Evolutionary conservation across 306 rosid species (phyloP).

Genomic region (Fragaria vesca): DNA sequence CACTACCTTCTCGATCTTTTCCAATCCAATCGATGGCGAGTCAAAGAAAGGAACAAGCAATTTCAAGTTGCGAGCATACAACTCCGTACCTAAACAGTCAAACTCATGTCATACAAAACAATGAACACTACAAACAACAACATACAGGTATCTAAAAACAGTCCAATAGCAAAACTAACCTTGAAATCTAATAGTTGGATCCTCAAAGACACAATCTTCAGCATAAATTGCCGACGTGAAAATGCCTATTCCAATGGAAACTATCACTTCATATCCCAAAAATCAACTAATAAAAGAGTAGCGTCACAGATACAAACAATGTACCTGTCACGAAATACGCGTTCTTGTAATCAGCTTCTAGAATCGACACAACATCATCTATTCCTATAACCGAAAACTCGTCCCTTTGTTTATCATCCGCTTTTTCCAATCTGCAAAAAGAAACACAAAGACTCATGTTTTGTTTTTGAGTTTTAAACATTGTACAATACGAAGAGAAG

Average conservation of each 20-base stretch:
- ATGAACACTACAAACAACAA: slow-evolving; percentile 23
- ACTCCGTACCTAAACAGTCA: slow-evolving; percentile 64
- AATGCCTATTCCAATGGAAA: slow-evolving; percentile 48
- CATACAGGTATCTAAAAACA: not conserved
- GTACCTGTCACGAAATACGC: slow-evolving; percentile 82
- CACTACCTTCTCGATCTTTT: slow-evolving; percentile 70
- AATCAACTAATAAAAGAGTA: not conserved
- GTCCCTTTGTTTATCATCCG: slow-evolving; percentile 25
- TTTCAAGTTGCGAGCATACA: slow-evolving; percentile 87
- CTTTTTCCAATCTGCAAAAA: slow-evolving; percentile 26
- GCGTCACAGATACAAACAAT: too few species aligned
- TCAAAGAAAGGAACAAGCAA: slow-evolving; percentile 94
- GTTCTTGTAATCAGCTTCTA: slow-evolving; percentile 50
- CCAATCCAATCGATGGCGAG: slow-evolving; percentile 60
- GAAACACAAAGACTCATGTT: not conserved
- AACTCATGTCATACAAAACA: not conserved
- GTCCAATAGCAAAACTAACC: slow-evolving; percentile 39
- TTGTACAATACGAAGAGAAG: not conserved
- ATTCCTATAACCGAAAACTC: slow-evolving; percentile 46
- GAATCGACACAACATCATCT: slow-evolving; percentile 63
- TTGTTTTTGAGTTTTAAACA: too few species aligned
- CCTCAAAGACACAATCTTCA: slow-evolving; percentile 74
- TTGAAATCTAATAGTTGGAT: slow-evolving; percentile 79
- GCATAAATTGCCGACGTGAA: slow-evolving; percentile 72
- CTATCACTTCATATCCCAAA: not conserved